Evolutionary conservation across 306 rosid genomes (phyloP).

Genomic region (Quillaja saponaria): DNA sequence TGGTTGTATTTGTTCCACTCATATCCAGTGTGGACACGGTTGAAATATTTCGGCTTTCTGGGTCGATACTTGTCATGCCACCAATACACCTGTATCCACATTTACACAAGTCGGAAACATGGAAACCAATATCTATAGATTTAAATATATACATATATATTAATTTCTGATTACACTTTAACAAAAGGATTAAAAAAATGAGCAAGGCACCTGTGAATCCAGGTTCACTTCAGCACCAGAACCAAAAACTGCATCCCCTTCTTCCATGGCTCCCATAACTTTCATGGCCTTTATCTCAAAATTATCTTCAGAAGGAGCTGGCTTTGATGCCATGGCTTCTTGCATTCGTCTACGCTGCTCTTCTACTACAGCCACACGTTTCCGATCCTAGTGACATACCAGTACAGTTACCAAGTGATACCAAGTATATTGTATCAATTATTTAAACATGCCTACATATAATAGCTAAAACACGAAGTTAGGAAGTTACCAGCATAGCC

Average conservation of each 20-base stretch:
- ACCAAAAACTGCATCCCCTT: conserved; percentile 94
- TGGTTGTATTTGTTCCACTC: conserved; percentile 99
- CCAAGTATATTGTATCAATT: no score
- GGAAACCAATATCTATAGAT: background rate
- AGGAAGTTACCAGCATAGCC: conserved; percentile 57
- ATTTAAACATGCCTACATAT: no score
- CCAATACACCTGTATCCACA: conserved; percentile 83
- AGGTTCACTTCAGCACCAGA: conserved; percentile 88
- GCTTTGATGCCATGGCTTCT: conserved; percentile 80
- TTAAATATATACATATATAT: no score
- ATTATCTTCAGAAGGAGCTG: conserved; percentile 80
- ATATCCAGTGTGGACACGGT: conserved; percentile 94
- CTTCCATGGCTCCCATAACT: conserved; percentile 95
- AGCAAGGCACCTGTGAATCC: conserved; percentile 74
- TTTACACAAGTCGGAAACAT: conserved; percentile 10
- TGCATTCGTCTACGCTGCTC: conserved; percentile 77
- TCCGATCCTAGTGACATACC: conserved; percentile 59
- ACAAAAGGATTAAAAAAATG: background rate
- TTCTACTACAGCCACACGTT: conserved; percentile 67
- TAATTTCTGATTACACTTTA: no score
- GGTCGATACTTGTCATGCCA: conserved; percentile 98
- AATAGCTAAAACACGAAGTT: background rate
- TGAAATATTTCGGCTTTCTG: conserved; percentile 95
- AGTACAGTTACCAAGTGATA: conserved; percentile 7
- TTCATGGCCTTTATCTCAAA: conserved; percentile 85